Conservation (phyloP, 768 basidiomycete genomes). For the Leccinum olivaceopallidum region DNA sequence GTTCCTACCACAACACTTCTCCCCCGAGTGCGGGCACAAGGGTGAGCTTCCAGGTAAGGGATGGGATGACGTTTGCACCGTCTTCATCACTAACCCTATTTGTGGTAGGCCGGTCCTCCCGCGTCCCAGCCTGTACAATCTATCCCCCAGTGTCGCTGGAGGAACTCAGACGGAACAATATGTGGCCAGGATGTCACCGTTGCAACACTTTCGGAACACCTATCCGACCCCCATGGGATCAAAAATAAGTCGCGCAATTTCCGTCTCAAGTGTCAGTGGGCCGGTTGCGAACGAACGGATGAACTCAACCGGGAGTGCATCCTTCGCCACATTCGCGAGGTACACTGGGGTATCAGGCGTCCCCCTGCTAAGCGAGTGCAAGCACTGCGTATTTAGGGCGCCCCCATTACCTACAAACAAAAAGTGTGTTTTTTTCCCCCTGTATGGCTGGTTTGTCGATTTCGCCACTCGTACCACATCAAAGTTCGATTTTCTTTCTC, state of each 20-base stretch:
- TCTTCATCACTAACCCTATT: not conserved
- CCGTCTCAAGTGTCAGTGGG: slow-evolving; percentile 10
- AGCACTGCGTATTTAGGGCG: not conserved
- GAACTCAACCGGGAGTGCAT: slow-evolving; percentile 23
- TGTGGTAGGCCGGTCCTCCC: not conserved
- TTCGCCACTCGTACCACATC: no score
- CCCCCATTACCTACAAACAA: no score
- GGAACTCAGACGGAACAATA: not conserved
- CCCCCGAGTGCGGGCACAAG: not conserved
- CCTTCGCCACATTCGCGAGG: slow-evolving; percentile 18
- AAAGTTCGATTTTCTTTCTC: no score
- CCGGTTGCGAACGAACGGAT: slow-evolving; percentile 3
- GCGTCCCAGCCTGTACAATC: not conserved
- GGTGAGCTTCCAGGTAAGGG: not conserved
- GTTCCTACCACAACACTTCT: not conserved
- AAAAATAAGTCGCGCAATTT: not conserved
- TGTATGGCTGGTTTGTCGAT: no score
- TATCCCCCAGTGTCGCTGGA: slow-evolving; percentile 3
- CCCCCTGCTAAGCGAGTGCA: not conserved
- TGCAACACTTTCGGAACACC: slow-evolving; percentile 8
- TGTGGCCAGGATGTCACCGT: slow-evolving; percentile 3
- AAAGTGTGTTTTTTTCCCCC: no score
- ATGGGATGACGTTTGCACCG: not conserved
- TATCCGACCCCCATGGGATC: slow-evolving; percentile 17
- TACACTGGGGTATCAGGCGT: slow-evolving; percentile 15